A percentile compares a stretch with the other conserved stretches of the same genome.
Conservation (phyloP, 2,329 filamentous ascomycete species). For the Diaporthe batatas region DNA sequence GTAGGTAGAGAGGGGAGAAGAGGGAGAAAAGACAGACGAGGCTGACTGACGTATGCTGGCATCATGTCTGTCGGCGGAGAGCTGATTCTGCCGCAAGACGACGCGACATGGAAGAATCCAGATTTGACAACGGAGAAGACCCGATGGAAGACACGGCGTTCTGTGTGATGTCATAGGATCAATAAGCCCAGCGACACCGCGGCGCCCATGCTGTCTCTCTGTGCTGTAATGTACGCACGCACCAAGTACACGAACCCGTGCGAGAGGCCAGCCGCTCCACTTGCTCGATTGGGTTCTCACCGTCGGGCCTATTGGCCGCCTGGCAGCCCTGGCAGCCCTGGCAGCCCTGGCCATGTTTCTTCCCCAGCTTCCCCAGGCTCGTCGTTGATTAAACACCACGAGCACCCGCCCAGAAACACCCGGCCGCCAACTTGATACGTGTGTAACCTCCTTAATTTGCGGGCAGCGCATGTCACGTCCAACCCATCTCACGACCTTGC, state of each 20-base stretch:
- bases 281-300: slow-evolving; percentile 30
- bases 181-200: neutral
- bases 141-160: neutral
- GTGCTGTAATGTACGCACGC: slow-evolving; percentile 10
- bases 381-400: neutral
- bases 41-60: slow-evolving; percentile 13
- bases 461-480: neutral
- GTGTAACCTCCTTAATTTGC: slow-evolving; percentile 38
- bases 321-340: neutral
- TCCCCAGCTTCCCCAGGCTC: slow-evolving; percentile 18
- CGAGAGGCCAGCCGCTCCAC: slow-evolving; percentile 29
- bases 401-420: slow-evolving; percentile 25
- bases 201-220: neutral
- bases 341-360: neutral
- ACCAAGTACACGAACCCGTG: slow-evolving; percentile 14
- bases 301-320: slow-evolving; percentile 8
- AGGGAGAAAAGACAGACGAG: neutral
- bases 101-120: neutral
- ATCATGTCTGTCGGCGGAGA: slow-evolving; percentile 10
- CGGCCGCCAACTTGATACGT: neutral
- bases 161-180: slow-evolving; percentile 11
- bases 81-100: neutral
- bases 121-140: neutral
- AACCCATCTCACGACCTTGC: slow-evolving; percentile 15
- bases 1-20: neutral